Percentiles rank a stretch among this genome's conserved stretches.
These are phyloP conservation scores for Alternaria sp. DNA, from an alignment of 2,329 filamentous ascomycete species.

Conservation along the genomic window DNA sequence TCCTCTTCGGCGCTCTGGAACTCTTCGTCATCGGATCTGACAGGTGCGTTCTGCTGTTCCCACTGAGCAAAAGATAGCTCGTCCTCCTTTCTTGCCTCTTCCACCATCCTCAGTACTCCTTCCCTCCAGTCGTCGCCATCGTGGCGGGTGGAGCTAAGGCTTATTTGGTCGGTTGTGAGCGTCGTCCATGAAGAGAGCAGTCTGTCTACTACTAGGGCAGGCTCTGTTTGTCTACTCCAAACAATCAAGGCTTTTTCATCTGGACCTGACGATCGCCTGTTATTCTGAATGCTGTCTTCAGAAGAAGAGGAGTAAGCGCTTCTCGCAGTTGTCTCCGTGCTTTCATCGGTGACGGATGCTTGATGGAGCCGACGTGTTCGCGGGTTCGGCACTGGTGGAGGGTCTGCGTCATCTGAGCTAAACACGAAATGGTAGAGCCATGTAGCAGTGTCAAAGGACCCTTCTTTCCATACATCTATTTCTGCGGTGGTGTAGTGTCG, in stretches of 20 bases:
- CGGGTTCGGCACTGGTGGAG: not conserved
- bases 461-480: slow-evolving; percentile 22
- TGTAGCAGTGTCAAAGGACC: slow-evolving; percentile 28
- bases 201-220: slow-evolving; percentile 23
- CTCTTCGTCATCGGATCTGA: slow-evolving; percentile 3
- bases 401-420: not conserved
- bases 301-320: not conserved
- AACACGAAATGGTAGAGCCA: slow-evolving; percentile 35
- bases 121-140: slow-evolving; percentile 9
- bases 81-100: slow-evolving; percentile 2
- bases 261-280: not conserved
- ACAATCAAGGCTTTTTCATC: slow-evolving; percentile 8
- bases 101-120: not conserved
- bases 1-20: not conserved
- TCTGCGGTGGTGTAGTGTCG: slow-evolving; percentile 7
- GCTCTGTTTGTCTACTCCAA: slow-evolving; percentile 20
- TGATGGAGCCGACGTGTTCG: not conserved
- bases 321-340: not conserved
- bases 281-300: not conserved
- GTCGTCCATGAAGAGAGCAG: slow-evolving; percentile 28
- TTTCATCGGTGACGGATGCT: slow-evolving; percentile 7
- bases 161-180: slow-evolving; percentile 18
- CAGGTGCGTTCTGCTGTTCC: slow-evolving; percentile 5
- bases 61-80: slow-evolving; percentile 2
- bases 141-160: slow-evolving; percentile 13